Evolutionary conservation across 2,329 filamentous ascomycete species (phyloP).

Genomic region (Paraconiothyrium sp.): DNA sequence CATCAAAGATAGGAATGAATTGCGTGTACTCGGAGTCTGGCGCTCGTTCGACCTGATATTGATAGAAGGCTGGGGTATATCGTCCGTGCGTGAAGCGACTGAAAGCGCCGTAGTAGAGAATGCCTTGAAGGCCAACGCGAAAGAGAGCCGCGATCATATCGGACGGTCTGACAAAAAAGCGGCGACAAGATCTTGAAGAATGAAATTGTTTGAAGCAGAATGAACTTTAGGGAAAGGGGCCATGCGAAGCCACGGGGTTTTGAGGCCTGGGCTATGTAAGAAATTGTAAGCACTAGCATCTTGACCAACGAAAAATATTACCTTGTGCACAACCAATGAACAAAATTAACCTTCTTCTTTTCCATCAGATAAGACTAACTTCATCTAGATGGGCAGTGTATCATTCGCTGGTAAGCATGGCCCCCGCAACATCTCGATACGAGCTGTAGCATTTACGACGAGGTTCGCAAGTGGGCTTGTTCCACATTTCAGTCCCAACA

Average conservation of each 20-base stretch:
- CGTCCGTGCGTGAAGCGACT: slow-evolving; percentile 13
- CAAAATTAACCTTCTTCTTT: background rate
- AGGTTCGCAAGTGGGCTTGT: slow-evolving; percentile 30
- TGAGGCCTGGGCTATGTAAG: background rate
- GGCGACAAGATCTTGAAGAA: no score
- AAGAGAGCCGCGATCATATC: background rate
- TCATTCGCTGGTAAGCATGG: slow-evolving; percentile 30
- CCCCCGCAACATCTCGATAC: slow-evolving; percentile 28
- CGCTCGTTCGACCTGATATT: slow-evolving; percentile 11
- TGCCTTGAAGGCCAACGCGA: slow-evolving; percentile 3
- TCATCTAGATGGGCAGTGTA: slow-evolving; percentile 1
- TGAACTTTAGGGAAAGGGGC: background rate
- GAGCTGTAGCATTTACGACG: slow-evolving; percentile 32
- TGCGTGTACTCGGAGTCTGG: slow-evolving; percentile 9
- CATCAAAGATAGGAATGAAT: slow-evolving; percentile 6
- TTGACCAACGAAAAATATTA: background rate
- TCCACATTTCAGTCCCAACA: slow-evolving; percentile 33
- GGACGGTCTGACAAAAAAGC: background rate
- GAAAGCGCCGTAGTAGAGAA: slow-evolving; percentile 11
- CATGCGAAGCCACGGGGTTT: background rate
- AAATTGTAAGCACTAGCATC: slow-evolving; percentile 1
- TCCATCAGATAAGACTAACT: background rate
- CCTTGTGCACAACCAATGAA: background rate
- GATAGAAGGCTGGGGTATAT: slow-evolving; percentile 7
- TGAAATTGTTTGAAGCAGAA: no score